Evolutionary conservation across 306 rosid species (phyloP).

Genomic region (Cucumis melo): DNA sequence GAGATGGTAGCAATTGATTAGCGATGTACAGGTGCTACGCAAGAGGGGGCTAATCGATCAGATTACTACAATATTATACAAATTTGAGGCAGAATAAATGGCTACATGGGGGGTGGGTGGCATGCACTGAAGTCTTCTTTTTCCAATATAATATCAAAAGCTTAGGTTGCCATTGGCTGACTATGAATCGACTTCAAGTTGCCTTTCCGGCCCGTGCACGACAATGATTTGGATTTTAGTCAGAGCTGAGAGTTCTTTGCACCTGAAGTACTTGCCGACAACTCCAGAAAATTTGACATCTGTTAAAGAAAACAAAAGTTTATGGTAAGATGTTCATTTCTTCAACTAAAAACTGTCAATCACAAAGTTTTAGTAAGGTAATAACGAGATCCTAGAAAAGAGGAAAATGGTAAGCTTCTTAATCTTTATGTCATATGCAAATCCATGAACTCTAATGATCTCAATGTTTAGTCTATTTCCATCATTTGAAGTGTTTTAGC

Average conservation of each 20-base stretch:
- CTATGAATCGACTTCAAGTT: not conserved
- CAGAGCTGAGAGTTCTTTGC: not conserved
- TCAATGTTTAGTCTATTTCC: not conserved
- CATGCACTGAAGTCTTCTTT: not conserved
- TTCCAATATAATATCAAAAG: not conserved
- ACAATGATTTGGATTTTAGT: not conserved
- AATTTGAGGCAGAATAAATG: not conserved
- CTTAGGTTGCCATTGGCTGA: not conserved
- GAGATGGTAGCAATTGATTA: not conserved
- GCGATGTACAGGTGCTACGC: conserved; percentile 1
- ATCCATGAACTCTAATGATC: not conserved
- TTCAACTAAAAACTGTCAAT: not conserved
- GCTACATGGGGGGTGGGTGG: not conserved
- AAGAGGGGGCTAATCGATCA: not conserved
- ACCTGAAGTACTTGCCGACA: not conserved
- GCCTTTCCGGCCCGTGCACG: not conserved
- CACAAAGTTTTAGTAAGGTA: not conserved
- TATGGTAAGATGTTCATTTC: not conserved
- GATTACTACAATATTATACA: not conserved
- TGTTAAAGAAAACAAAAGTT: not conserved
- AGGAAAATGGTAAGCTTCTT: not conserved
- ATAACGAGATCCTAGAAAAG: not conserved
- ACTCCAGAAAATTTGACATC: not conserved
- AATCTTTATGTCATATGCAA: not conserved
- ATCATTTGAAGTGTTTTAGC: not conserved